Base-by-base conservation (phyloP, 768 basidiomycete genomes). In the Vararia minispora region DNA sequence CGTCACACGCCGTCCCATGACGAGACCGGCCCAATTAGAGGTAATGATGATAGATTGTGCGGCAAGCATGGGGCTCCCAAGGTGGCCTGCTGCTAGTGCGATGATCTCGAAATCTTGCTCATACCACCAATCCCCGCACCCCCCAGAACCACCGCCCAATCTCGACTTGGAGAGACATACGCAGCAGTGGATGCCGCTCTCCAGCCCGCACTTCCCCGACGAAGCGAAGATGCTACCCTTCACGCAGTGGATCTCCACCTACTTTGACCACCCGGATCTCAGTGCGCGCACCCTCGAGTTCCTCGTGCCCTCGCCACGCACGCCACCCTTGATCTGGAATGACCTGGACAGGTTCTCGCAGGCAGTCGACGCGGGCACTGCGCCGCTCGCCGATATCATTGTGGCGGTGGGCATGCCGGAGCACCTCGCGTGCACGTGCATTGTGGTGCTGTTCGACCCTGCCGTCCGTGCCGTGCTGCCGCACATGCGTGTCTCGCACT, bases 21-120 rank as follows among this genome's bases (percentile, higher is more conserved):
- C n/a, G n/a, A n/a, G n/a, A n/a, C n/a, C n/a, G n/a, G n/a, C n/a
- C n/a, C n/a, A n/a, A n/a, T n/a, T n/a, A n/a, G n/a, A 71, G n/a
- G 78, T 82, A 76, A 82, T 83, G 38, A 82, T 79, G 30, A 81
- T 74, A 0, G 77, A 77, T 47, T 86, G 82, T 3, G 78, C 80
- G 4, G 78, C 79, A 21, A 86, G 63, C 2, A 77, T 62, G 21
- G 79, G 54, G 20, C 67, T 55, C 6, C 80, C 81, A 3, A 86
- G 61, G 17, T 71, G 64, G 3, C 82, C 82, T 6, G 82, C 82
- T 13, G 79, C 77, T 20, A 86, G 59, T 5, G 82, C 79, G 8
- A 84, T 80, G 33, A 84, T 80, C 52, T 86, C 82, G 46, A 84
- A 86, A n/a, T n/a, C n/a, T n/a, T n/a, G n/a, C n/a, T n/a, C n/a